A percentile compares a stretch with the other conserved stretches of the same genome.
phyloP scores from a whole-genome alignment of 306 rosid genomes.

The Herpetospermum pedunculosum region DNA sequence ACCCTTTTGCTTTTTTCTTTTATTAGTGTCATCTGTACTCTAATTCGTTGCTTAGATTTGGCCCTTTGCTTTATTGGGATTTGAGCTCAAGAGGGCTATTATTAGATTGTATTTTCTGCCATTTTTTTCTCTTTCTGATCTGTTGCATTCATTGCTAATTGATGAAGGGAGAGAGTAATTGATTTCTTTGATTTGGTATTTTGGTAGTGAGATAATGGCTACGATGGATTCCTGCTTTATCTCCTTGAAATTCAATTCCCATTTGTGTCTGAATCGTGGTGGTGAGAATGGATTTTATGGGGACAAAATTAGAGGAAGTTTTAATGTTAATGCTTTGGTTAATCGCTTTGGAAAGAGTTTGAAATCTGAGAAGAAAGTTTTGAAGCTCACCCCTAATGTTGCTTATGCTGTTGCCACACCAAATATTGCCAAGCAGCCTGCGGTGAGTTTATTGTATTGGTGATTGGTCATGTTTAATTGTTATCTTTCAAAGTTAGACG shows the following conservation, averaged over 20 bases:
- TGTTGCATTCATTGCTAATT: slow-evolving; percentile 18
- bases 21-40: slow-evolving; percentile 25
- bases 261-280: slow-evolving; percentile 24
- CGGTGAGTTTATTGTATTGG: slow-evolving; percentile 29
- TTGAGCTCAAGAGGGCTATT: slow-evolving; percentile 12
- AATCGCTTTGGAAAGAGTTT: slow-evolving; percentile 21
- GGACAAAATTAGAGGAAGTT: slow-evolving; percentile 39
- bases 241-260: slow-evolving; percentile 29
- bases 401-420: slow-evolving; percentile 58
- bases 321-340: slow-evolving; percentile 24
- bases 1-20: slow-evolving; percentile 1
- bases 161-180: neutral
- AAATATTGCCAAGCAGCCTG: slow-evolving; percentile 25
- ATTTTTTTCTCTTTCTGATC: too few species aligned
- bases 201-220: slow-evolving; percentile 11
- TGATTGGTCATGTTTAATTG: neutral
- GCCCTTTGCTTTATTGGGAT: slow-evolving; percentile 17
- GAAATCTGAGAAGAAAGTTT: slow-evolving; percentile 31
- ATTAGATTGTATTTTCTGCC: slow-evolving; percentile 6
- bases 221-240: slow-evolving; percentile 58
- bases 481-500: neutral
- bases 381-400: slow-evolving; percentile 34
- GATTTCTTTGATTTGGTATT: slow-evolving; percentile 3
- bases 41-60: slow-evolving; percentile 12
- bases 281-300: slow-evolving; percentile 44